Conservation (phyloP, 495 filamentous ascomycete genomes). For the Immersiella caudata region DNA sequence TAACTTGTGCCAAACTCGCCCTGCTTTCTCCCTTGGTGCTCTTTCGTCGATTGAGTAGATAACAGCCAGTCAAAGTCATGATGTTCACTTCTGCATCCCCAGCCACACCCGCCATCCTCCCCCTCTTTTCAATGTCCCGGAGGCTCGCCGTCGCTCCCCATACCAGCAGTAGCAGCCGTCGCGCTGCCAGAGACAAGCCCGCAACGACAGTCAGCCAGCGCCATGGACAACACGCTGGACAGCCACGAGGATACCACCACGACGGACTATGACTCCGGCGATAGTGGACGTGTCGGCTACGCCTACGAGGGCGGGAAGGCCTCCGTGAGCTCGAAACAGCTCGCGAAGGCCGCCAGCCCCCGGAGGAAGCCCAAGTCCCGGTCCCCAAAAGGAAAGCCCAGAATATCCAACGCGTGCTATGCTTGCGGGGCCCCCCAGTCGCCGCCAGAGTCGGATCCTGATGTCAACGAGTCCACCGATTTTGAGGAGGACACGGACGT, state of each 20-base stretch:
- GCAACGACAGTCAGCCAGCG: slow-evolving; percentile 1
- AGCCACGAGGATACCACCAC: slow-evolving; percentile 26
- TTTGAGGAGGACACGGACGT: slow-evolving; percentile 27
- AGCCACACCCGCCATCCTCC: neutral
- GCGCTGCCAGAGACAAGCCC: slow-evolving; percentile 1
- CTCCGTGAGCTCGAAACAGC: slow-evolving; percentile 10
- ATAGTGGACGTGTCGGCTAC: slow-evolving; percentile 30
- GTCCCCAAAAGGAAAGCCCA: slow-evolving; percentile 22
- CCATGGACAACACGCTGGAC: slow-evolving; percentile 26
- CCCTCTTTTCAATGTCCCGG: slow-evolving; percentile 9
- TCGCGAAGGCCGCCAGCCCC: slow-evolving; percentile 22
- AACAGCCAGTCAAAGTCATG: slow-evolving; percentile 13
- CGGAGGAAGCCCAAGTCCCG: slow-evolving; percentile 19
- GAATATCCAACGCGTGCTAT: neutral
- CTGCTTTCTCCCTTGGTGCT: neutral
- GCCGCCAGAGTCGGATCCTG: slow-evolving; percentile 15
- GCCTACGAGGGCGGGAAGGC: slow-evolving; percentile 26
- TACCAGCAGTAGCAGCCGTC: neutral
- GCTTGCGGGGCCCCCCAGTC: slow-evolving; percentile 12
- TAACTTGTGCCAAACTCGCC: slow-evolving; percentile 1
- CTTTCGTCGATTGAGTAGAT: neutral
- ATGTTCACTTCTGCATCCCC: slow-evolving; percentile 8
- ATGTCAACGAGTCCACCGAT: slow-evolving; percentile 21
- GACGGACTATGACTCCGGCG: slow-evolving; percentile 38
- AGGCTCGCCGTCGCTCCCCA: neutral